Conservation (phyloP, 1,284 basidiomycete genomes). For the Coniferiporia sulphurascens region DNA sequence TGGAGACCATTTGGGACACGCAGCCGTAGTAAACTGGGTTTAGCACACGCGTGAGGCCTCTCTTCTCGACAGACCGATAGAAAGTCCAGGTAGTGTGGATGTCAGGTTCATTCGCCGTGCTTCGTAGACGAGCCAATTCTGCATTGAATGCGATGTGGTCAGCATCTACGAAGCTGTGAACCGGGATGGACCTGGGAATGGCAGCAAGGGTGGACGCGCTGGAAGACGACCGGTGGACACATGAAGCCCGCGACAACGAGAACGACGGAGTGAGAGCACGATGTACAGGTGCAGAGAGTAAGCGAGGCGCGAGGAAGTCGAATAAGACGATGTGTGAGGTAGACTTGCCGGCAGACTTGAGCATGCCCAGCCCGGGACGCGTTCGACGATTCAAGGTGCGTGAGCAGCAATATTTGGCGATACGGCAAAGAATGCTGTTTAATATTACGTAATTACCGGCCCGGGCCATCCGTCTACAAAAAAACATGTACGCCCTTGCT, state of each 20-base stretch:
- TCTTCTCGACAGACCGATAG: neutral
- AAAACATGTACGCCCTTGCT: no score
- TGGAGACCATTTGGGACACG: slow-evolving; percentile 23
- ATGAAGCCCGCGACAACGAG: neutral
- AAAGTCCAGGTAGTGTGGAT: neutral
- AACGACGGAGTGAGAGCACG: neutral
- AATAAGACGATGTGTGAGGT: slow-evolving; percentile 1
- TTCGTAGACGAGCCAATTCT: neutral
- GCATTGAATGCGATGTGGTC: slow-evolving; percentile 3
- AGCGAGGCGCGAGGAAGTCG: slow-evolving; percentile 16
- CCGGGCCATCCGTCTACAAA: neutral
- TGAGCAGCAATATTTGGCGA: no score
- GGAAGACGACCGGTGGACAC: neutral
- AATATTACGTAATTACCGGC: neutral
- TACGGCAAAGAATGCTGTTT: neutral
- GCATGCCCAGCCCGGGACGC: no score
- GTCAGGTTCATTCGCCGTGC: neutral
- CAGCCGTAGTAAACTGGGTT: neutral
- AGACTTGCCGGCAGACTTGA: neutral
- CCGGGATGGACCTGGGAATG: neutral
- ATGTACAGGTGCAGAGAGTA: neutral
- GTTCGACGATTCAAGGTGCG: no score
- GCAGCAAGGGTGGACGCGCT: neutral
- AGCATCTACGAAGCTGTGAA: neutral
- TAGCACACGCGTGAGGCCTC: neutral